Percentiles rank a stretch among this genome's conserved stretches.
Evolutionary conservation across 192 early-diverging fungal species (phyloP).

Genomic region (Diversispora epigaea): DNA sequence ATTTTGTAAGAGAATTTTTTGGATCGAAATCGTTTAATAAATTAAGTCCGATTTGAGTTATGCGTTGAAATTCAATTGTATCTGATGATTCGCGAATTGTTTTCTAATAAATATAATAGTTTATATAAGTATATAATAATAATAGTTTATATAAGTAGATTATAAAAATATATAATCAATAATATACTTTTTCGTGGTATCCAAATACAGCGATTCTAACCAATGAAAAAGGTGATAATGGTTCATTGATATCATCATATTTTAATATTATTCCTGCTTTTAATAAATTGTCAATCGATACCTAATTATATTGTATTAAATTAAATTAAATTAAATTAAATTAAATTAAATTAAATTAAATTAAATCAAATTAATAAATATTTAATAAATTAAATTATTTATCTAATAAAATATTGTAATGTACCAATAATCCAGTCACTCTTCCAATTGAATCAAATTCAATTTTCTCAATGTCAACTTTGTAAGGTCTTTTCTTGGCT

Average conservation of each 20-base stretch:
- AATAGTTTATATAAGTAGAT: background rate
- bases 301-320: background rate
- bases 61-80: constrained; percentile 11
- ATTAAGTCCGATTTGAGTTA: constrained; percentile 19
- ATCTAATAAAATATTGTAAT: background rate
- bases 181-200: constrained; percentile 17
- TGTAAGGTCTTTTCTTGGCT: background rate
- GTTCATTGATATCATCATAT: constrained; percentile 12
- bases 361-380: background rate
- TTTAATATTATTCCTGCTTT: background rate
- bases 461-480: constrained; percentile 1
- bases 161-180: background rate
- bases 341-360: background rate
- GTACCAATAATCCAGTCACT: background rate
- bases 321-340: background rate
- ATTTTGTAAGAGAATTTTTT: background rate
- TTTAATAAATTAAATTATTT: background rate
- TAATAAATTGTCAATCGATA: constrained; percentile 1
- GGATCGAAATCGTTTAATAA: constrained; percentile 19
- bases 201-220: constrained; percentile 5
- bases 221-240: background rate
- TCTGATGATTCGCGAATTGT: constrained; percentile 22
- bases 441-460: background rate
- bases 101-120: background rate
- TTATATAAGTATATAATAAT: background rate